These are phyloP conservation scores for Proliferodiscus dingleyae DNA, from an alignment of 2,329 filamentous ascomycete species.

Conservation along the genomic window DNA sequence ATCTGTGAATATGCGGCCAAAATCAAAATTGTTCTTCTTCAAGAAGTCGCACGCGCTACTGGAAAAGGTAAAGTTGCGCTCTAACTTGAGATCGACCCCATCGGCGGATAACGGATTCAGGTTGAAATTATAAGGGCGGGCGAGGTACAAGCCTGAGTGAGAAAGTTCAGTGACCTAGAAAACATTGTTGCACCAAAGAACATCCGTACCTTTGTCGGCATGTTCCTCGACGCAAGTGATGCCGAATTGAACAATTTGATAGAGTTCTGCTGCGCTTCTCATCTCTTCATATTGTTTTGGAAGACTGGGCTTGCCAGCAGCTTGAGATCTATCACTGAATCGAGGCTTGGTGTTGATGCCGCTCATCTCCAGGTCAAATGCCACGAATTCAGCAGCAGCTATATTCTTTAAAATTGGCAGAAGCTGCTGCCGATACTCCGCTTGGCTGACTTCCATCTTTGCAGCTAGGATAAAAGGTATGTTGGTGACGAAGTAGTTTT, in stretches of 20 bases:
- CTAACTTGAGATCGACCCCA: slow-evolving; percentile 45
- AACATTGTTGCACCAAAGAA: not conserved
- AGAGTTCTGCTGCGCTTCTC: slow-evolving; percentile 56
- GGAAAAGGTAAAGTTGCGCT: slow-evolving; percentile 49
- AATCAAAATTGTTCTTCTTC: slow-evolving; percentile 51
- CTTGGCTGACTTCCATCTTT: slow-evolving; percentile 52
- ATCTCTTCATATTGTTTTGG: slow-evolving; percentile 58
- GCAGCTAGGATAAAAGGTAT: no score
- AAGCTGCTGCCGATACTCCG: slow-evolving; percentile 44
- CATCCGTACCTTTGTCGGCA: slow-evolving; percentile 38
- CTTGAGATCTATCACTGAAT: slow-evolving; percentile 27
- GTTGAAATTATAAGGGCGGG: slow-evolving; percentile 61
- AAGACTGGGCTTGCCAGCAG: slow-evolving; percentile 43
- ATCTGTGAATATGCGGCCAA: slow-evolving; percentile 48
- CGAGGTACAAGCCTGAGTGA: slow-evolving; percentile 46
- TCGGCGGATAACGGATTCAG: slow-evolving; percentile 50
- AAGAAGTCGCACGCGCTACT: slow-evolving; percentile 54
- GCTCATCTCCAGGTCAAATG: slow-evolving; percentile 63
- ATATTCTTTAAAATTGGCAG: slow-evolving; percentile 54
- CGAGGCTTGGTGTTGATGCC: slow-evolving; percentile 46
- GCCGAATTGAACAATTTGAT: slow-evolving; percentile 62
- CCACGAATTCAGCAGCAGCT: slow-evolving; percentile 54
- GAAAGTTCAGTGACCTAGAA: slow-evolving; percentile 10
- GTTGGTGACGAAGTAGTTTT: no score
- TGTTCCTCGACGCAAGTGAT: slow-evolving; percentile 60